Base-by-base conservation (phyloP, 345 rosid genomes). In the Corchorus capsularis region DNA sequence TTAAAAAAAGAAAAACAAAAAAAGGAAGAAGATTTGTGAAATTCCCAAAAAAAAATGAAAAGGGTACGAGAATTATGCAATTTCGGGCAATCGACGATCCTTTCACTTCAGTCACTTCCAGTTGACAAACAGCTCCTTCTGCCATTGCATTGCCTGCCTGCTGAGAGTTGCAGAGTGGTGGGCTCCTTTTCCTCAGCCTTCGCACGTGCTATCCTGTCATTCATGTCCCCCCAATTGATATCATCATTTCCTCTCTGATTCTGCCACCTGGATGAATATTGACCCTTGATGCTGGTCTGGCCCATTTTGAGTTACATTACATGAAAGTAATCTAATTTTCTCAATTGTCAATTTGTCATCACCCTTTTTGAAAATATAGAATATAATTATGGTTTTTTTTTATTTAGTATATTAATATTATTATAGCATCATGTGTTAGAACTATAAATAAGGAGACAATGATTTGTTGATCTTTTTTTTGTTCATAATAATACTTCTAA, bases 161-260 rank as follows among this genome's bases (percentile, higher is more conserved):
- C 43, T 3, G 43, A 39, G 43, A 39, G 43, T 4, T 4, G 43
- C 43, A 39, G 43, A 39, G 43, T 39, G 43, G 43, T 39, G 63
- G 6, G 17, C 14, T 35, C 35, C 35, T 16, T 5, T 45, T 5
- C 65, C 77, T 27, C 77, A 50, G 43, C 47, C 55, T 22, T 35
- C 61, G 72, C 77, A 73, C 77, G 78, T 79, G 78, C 69, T 52
- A 39, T n/a, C 60, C 79, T 80, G 80, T 80, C 83, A 72, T 60
- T 77, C 80, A 76, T 76, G 83, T 80, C 63, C 71, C 69, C 75
- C 20, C 11, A 45, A 9, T 45, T 45, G 8, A 45, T 45, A 5
- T 1, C 47, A 45, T 45, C 9, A 45, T 45, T 35, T 12, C 59
- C 59, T 32, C 61, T 52, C 32, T 32, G 14, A 69, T 69, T 10